These are phyloP conservation scores for Pythium vanterpoolii DNA, from an alignment of 352 stramenopile species.

Conservation along the genomic window DNA sequence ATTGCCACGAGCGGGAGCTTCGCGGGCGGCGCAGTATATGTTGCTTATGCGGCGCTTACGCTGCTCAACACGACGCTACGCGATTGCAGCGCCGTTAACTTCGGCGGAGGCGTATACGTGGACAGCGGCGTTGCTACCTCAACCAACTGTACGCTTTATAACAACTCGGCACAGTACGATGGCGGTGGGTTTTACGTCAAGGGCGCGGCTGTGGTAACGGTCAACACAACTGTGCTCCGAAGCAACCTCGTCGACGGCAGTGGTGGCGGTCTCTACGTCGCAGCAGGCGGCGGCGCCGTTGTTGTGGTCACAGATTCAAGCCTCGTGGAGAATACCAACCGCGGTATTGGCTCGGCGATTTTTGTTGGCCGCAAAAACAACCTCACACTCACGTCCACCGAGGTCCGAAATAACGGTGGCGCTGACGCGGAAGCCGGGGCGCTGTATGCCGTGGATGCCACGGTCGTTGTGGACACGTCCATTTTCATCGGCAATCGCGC, in stretches of 20 bases:
- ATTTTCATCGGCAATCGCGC: constrained; percentile 32
- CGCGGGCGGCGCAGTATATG: constrained; percentile 50
- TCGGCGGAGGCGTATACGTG: constrained; percentile 46
- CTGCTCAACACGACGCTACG: constrained; percentile 37
- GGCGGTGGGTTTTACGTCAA: constrained; percentile 55
- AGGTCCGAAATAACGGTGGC: constrained; percentile 36
- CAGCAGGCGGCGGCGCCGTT: constrained; percentile 26
- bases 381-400: constrained; percentile 18
- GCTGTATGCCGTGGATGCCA: constrained; percentile 42
- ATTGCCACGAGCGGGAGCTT: constrained; percentile 36
- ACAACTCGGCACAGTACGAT: constrained; percentile 59
- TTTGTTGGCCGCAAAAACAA: constrained; percentile 55
- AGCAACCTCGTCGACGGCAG: constrained; percentile 42
- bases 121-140: constrained; percentile 26
- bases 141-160: constrained; percentile 22
- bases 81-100: constrained; percentile 36
- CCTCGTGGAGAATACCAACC: constrained; percentile 45
- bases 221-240: constrained; percentile 24
- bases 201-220: constrained; percentile 22
- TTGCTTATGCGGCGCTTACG: constrained; percentile 14
- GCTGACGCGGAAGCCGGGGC: constrained; percentile 37
- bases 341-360: constrained; percentile 45
- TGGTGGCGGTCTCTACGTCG: constrained; percentile 45
- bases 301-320: constrained; percentile 27
- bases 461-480: constrained; percentile 28